Evolutionary conservation across 2,329 filamentous ascomycete genomes (phyloP).

Genomic region (Cadophora malorum): DNA sequence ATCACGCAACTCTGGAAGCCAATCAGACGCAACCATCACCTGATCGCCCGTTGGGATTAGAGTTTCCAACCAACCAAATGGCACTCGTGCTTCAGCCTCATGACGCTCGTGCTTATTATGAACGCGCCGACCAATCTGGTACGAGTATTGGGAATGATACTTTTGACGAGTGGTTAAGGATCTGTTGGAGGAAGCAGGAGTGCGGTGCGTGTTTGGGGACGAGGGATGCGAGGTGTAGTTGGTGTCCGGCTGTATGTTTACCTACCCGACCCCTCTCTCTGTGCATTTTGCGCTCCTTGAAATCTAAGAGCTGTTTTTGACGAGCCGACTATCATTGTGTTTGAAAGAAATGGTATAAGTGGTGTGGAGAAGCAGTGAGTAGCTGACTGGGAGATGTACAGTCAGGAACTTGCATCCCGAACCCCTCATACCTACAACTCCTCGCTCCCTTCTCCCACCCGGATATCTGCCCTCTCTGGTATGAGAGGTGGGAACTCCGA

Average conservation of each 20-base stretch:
- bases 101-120: too few relatives aligned
- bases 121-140: not conserved
- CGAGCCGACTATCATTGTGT: not conserved
- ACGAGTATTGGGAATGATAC: conserved; percentile 11
- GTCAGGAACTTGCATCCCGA: conserved; percentile 60
- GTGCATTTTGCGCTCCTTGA: not conserved
- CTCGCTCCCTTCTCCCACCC: conserved; percentile 58
- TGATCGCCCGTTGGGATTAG: conserved; percentile 5
- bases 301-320: not conserved
- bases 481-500: conserved; percentile 53
- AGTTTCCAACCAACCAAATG: conserved; percentile 2
- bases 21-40: conserved; percentile 8
- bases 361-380: not conserved
- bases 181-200: conserved; percentile 59
- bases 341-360: not conserved
- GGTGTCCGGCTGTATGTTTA: conserved; percentile 17
- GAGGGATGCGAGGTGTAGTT: conserved; percentile 37
- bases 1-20: not conserved
- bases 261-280: not conserved
- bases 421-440: conserved; percentile 52
- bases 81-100: conserved; percentile 4
- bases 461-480: conserved; percentile 59
- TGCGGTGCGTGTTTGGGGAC: conserved; percentile 54
- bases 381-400: conserved; percentile 6
- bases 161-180: conserved; percentile 49